Conservation (phyloP, 2,329 filamentous ascomycete genomes). For the Aureobasidium sp. region DNA sequence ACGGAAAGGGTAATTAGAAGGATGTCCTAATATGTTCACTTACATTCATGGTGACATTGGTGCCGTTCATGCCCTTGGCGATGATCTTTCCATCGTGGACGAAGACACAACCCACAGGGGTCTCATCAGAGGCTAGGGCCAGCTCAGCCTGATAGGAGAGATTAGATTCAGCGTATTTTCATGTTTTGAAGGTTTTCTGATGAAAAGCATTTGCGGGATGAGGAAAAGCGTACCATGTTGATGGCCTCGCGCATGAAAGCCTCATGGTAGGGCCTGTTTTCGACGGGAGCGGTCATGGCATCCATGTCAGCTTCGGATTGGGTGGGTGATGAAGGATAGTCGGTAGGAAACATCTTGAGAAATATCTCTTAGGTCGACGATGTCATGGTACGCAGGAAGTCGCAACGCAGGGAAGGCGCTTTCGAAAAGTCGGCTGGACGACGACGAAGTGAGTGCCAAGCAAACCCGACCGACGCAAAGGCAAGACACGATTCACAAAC, state of each 20-base stretch:
- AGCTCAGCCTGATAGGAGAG: conserved; percentile 60
- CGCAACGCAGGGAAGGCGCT: conserved; percentile 4
- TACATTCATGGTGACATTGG: conserved; percentile 73
- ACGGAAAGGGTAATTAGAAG: too few relatives aligned
- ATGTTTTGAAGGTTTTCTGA: background rate
- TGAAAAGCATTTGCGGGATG: background rate
- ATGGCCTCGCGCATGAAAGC: conserved; percentile 79
- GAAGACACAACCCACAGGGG: conserved; percentile 92
- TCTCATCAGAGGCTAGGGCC: conserved; percentile 80
- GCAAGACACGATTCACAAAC: background rate
- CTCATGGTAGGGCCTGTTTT: conserved; percentile 44
- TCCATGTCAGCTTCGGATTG: conserved; percentile 6
- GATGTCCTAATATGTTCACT: conserved; percentile 18
- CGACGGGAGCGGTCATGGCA: conserved; percentile 18
- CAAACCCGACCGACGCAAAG: background rate
- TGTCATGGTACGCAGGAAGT: background rate
- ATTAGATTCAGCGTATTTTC: conserved; percentile 9
- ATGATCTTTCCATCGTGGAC: conserved; percentile 74
- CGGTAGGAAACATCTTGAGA: background rate
- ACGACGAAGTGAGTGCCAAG: background rate
- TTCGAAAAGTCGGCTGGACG: background rate
- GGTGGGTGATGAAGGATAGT: conserved; percentile 2
- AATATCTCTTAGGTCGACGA: background rate
- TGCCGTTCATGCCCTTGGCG: conserved; percentile 91
- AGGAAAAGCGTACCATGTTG: conserved; percentile 57